A percentile compares a stretch with the other conserved stretches of the same genome.
phyloP scores from a whole-genome alignment of 75 land plant genomes.

The Sequoiadendron giganteum region DNA sequence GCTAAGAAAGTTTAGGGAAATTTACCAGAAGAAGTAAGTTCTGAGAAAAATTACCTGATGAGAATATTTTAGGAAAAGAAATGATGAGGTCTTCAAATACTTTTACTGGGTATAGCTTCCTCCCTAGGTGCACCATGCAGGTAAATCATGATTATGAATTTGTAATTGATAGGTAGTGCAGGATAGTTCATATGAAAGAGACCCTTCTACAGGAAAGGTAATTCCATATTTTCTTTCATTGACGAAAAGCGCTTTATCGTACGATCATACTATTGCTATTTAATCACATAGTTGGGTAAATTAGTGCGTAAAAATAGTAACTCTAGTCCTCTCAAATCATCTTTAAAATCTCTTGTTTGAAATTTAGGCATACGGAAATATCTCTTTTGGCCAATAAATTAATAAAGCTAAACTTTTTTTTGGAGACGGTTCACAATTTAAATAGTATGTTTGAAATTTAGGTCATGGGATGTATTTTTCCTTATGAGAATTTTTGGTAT shows the following conservation, averaged over 20 bases:
- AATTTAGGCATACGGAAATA: neutral
- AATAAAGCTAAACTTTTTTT: too few relatives aligned
- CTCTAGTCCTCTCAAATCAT: neutral
- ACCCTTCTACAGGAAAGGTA: too few relatives aligned
- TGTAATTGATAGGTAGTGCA: neutral
- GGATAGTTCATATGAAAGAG: neutral
- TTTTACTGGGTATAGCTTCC: neutral
- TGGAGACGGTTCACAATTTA: too few relatives aligned
- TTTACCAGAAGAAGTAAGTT: neutral
- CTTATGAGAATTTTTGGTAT: too few relatives aligned
- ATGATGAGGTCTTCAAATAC: neutral
- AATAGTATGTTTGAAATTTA: too few relatives aligned
- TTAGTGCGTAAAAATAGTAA: neutral
- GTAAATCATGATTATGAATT: too few relatives aligned
- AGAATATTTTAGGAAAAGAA: neutral
- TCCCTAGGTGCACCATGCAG: neutral
- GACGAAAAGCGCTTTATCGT: neutral
- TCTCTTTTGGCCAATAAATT: too few relatives aligned
- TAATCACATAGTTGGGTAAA: neutral
- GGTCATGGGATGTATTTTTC: too few relatives aligned
- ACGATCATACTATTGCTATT: neutral
- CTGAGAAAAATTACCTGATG: neutral
- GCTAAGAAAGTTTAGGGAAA: too few relatives aligned
- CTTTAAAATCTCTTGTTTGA: neutral
- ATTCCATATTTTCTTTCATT: neutral